A percentile compares a stretch with the other conserved stretches of the same genome.
Evolutionary conservation across 2,329 filamentous ascomycete species (phyloP).

Genomic region (Anisogramma anomala): DNA sequence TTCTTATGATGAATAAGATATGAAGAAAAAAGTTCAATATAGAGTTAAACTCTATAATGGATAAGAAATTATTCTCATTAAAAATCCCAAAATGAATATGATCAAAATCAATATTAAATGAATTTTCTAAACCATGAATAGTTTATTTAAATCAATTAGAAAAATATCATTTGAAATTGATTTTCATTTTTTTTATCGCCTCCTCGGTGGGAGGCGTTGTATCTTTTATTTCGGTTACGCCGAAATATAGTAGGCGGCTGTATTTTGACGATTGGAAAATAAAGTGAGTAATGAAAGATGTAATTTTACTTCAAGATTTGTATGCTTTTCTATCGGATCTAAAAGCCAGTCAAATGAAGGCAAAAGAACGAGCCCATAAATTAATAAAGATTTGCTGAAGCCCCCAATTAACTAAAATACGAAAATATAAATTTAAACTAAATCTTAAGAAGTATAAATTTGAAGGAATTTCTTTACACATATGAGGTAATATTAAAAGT

Average conservation of each 20-base stretch:
- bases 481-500: conserved; percentile 7
- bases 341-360: conserved; percentile 3
- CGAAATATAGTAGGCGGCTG: no score
- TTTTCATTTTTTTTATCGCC: conserved; percentile 7
- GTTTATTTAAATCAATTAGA: conserved; percentile 15
- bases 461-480: conserved; percentile 14
- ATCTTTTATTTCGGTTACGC: no score
- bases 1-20: no score
- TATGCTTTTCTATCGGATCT: conserved; percentile 2
- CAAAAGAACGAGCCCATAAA: conserved; percentile 7
- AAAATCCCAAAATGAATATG: neutral
- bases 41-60: neutral
- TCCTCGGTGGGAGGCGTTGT: no score
- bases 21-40: no score
- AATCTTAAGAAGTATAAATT: conserved; percentile 16
- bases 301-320: conserved; percentile 5
- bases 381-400: conserved; percentile 1
- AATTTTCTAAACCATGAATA: neutral
- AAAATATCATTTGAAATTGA: conserved; percentile 14
- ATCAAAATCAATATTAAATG: neutral
- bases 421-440: conserved; percentile 12
- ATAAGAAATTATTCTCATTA: neutral
- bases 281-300: conserved; percentile 5
- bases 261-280: no score
- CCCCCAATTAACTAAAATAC: neutral